Base-by-base conservation (phyloP, 352 stramenopile species). In the Aphanomyces invadans region DNA sequence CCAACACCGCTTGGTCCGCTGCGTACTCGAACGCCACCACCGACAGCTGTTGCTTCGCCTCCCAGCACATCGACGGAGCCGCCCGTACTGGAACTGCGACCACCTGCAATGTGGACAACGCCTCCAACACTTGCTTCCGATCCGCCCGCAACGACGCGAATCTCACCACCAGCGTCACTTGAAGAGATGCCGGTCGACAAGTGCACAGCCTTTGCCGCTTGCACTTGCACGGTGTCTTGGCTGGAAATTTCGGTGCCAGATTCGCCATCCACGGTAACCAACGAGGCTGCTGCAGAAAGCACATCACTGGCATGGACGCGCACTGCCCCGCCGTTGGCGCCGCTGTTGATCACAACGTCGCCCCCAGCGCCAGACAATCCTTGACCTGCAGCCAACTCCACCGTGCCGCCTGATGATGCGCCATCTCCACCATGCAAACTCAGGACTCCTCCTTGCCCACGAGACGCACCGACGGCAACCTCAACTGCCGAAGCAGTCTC, bases 261-360 rank as follows among this genome's bases (percentile, higher is more conserved):
- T 4, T 49, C 25, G 56, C 25, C 38, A 38, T 0, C 15, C 10
- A 54, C 17, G 3, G 56, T 17, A 31, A 64, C 21, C 1, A 12
- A 19, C 25, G 44, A 49, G 9, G 56, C 44, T 64, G 56, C 21
- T 21, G 31, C 29, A 54, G 21, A 45, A 29, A 46, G 11, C 53
- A 15, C 32, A 17, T 23, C 56, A 28, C 32, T 39, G 15, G 56
- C 26, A 23, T 11, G n/a, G 31, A 54, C n/a, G 9, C 29, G 39
- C 9, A 38, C 42, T 23, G 67, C 55, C 17, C 68, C 60, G 49
- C 53, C 65, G 31, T 49, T 62, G 12, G 57, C n/a, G 4, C 71
- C 71, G 19, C 46, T 71, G 15, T 59, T 62, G 17, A 77, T 39
- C 32, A 53, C 21, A n/a, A 77, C 65, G 31, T 69, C 64, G 29